Percentiles rank a stretch among this genome's conserved stretches.
phyloP scores from a whole-genome alignment of 495 filamentous ascomycete genomes.

The Apodospora peruviana region DNA sequence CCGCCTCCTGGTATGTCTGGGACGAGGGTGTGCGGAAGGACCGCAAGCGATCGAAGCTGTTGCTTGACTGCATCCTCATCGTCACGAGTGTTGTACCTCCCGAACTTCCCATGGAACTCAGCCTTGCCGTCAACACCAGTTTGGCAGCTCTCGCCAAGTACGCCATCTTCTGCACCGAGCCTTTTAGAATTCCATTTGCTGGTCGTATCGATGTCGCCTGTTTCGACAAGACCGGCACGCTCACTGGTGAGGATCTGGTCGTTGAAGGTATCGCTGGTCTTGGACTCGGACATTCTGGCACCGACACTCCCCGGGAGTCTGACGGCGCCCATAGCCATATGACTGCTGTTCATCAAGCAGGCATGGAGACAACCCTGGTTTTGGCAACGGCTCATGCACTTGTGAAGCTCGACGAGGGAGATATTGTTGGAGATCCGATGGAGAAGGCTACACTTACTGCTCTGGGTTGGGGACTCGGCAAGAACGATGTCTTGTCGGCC shows the following conservation, averaged over 20 bases:
- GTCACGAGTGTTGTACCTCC: slow-evolving; percentile 96
- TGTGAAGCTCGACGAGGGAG: slow-evolving; percentile 93
- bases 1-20: slow-evolving; percentile 99
- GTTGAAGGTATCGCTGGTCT: slow-evolving; percentile 96
- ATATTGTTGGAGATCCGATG: slow-evolving; percentile 98
- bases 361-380: slow-evolving; percentile 81
- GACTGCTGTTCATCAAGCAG: slow-evolving; percentile 57
- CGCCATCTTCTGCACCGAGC: slow-evolving; percentile 98
- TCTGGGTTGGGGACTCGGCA: slow-evolving; percentile 85
- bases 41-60: slow-evolving; percentile 91
- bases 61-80: slow-evolving; percentile 96
- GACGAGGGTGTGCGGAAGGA: slow-evolving; percentile 88
- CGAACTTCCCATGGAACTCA: slow-evolving; percentile 97
- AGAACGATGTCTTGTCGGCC: slow-evolving; percentile 71
- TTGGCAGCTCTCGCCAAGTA: slow-evolving; percentile 88
- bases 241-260: slow-evolving; percentile 95
- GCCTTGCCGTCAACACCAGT: slow-evolving; percentile 97
- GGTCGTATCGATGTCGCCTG: slow-evolving; percentile 94
- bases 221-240: slow-evolving; percentile 97
- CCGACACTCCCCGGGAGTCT: slow-evolving; percentile 58
- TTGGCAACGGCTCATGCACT: slow-evolving; percentile 93
- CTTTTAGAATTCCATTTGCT: slow-evolving; percentile 97
- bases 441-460: slow-evolving; percentile 89
- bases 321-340: slow-evolving; percentile 76
- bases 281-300: slow-evolving; percentile 58